Percentiles rank a stretch among this genome's conserved stretches.
Conservation (phyloP, 148 eudicot species). For the Nepenthes mirabilis region DNA sequence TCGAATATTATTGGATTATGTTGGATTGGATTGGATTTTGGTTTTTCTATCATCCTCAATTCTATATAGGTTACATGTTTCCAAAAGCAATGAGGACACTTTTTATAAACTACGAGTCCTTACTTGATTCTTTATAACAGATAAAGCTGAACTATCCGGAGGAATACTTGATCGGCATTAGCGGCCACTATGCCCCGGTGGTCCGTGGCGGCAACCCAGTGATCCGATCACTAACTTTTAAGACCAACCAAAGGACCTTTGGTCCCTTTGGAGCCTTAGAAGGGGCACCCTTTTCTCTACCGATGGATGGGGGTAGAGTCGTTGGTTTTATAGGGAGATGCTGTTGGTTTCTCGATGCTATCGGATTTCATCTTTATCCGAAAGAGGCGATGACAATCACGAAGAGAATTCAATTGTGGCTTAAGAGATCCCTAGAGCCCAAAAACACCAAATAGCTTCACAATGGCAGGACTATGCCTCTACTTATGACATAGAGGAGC, state of each 20-base stretch:
- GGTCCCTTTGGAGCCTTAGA: slow-evolving; percentile 59
- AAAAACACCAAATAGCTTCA: slow-evolving; percentile 11
- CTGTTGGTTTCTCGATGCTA: slow-evolving; percentile 62
- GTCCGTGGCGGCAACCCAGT: slow-evolving; percentile 45
- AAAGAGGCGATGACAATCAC: slow-evolving; percentile 12
- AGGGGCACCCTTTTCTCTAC: slow-evolving; percentile 48
- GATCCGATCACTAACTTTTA: slow-evolving; percentile 45
- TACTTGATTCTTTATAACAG: slow-evolving; percentile 10
- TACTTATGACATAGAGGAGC: too few species aligned
- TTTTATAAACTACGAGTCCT: not conserved
- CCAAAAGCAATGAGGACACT: too few species aligned
- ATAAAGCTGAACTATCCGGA: slow-evolving; percentile 60
- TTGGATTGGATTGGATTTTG: too few species aligned
- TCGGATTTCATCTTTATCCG: slow-evolving; percentile 32
- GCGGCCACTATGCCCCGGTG: slow-evolving; percentile 46
- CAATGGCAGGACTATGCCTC: not conserved
- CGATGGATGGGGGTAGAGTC: slow-evolving; percentile 39
- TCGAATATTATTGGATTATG: too few species aligned
- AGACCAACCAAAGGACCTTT: slow-evolving; percentile 42
- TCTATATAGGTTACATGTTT: too few species aligned
- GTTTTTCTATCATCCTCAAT: too few species aligned
- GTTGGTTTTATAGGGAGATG: slow-evolving; percentile 55
- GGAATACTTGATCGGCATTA: slow-evolving; percentile 39
- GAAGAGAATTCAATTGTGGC: slow-evolving; percentile 23
- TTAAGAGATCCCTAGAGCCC: slow-evolving; percentile 24